Conservation (phyloP, 768 basidiomycete species). For the Coprinellus aureogranulatus region DNA sequence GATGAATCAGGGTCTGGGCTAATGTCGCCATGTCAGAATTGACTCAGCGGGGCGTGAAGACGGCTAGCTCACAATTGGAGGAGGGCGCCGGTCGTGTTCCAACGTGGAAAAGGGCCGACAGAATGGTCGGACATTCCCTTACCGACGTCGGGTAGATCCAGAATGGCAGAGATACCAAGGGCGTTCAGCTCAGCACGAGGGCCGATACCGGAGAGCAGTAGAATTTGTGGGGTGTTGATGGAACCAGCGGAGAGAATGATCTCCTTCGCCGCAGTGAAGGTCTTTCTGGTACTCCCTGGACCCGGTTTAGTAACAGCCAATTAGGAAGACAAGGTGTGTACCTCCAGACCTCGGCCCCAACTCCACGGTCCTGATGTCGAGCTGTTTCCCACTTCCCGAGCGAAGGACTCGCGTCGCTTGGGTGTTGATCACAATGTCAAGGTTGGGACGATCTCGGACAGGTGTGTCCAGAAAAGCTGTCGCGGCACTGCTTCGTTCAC, state of each 20-base stretch:
- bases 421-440: constrained; percentile 29
- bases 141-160: constrained; percentile 28
- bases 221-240: constrained; percentile 14
- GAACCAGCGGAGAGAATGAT: constrained; percentile 14
- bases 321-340: too few species aligned
- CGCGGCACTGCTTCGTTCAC: constrained; percentile 29
- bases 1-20: constrained; percentile 5
- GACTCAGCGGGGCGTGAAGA: too few species aligned
- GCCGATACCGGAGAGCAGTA: constrained; percentile 18
- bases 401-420: constrained; percentile 26
- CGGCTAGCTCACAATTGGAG: constrained; percentile 1
- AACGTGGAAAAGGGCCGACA: constrained; percentile 9
- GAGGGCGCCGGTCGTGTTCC: constrained; percentile 11
- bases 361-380: constrained; percentile 9
- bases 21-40: too few species aligned
- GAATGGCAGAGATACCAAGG: constrained; percentile 21
- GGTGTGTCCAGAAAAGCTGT: constrained; percentile 25
- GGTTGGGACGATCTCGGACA: constrained; percentile 23
- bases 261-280: constrained; percentile 7
- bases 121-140: constrained; percentile 27
- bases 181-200: constrained; percentile 8
- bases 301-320: neutral
- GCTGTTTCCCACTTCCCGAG: neutral
- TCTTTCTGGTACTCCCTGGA: neutral
- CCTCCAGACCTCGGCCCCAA: constrained; percentile 1